phyloP scores from a whole-genome alignment of 2,329 filamentous ascomycete genomes.

The Fusarium verticillioides region DNA sequence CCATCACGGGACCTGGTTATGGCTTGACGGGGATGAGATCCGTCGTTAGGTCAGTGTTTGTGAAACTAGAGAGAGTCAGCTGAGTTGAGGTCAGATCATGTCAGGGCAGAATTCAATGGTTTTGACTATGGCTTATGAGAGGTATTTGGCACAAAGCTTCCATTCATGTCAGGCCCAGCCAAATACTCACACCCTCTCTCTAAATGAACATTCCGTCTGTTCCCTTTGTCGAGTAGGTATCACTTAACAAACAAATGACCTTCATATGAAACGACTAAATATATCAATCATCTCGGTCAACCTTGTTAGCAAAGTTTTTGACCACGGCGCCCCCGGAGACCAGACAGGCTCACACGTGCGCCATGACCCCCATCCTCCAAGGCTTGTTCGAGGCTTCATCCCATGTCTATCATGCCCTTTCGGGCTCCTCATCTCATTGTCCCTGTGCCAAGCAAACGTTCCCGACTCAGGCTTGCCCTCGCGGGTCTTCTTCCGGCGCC shows the following conservation, averaged over 20 bases:
- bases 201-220: neutral
- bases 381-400: constrained; percentile 26
- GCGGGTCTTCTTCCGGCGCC: constrained; percentile 41
- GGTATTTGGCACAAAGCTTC: neutral
- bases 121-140: neutral
- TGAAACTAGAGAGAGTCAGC: constrained; percentile 18
- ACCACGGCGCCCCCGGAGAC: constrained; percentile 12
- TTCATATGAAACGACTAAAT: constrained; percentile 17
- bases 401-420: constrained; percentile 10
- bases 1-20: constrained; percentile 34
- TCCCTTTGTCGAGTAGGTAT: neutral
- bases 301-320: constrained; percentile 16
- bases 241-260: neutral
- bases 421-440: constrained; percentile 1
- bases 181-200: neutral
- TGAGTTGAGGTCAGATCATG: neutral
- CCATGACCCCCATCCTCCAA: constrained; percentile 14
- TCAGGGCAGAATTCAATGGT: neutral
- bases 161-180: neutral
- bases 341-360: constrained; percentile 39
- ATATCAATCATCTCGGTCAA: constrained; percentile 13
- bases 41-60: neutral
- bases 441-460: constrained; percentile 23
- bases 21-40: constrained; percentile 30
- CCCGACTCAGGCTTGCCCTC: constrained; percentile 32